Conservation (phyloP, 2,329 filamentous ascomycete species). For the Ceratocystis cubensis region DNA sequence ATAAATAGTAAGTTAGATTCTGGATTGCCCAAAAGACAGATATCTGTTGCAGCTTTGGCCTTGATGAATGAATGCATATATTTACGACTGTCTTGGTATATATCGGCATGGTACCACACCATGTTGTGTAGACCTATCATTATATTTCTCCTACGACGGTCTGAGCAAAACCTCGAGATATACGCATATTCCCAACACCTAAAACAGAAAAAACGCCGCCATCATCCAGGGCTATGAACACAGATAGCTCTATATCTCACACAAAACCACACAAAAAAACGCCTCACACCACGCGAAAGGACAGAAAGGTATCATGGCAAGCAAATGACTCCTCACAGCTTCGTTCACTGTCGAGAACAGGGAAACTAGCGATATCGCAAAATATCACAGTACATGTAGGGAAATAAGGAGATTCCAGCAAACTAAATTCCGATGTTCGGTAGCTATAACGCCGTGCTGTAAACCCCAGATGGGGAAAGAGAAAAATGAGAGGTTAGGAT, state of each 20-base stretch:
- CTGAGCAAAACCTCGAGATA: too few species aligned
- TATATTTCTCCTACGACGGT: too few species aligned
- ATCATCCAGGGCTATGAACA: too few species aligned
- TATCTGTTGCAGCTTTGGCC: neutral
- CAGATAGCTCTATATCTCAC: too few species aligned
- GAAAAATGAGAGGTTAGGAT: neutral
- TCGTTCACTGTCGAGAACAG: neutral
- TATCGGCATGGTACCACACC: neutral
- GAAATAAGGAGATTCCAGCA: neutral
- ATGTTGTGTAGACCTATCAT: neutral
- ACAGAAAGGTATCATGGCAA: neutral
- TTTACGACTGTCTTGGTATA: neutral
- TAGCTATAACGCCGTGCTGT: neutral
- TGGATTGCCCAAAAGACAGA: neutral
- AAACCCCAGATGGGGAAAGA: neutral
- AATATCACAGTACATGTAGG: neutral
- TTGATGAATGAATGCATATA: constrained; percentile 26
- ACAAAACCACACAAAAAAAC: neutral
- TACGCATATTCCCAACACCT: too few species aligned
- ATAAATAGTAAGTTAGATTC: neutral
- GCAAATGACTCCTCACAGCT: neutral
- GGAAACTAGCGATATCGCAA: neutral
- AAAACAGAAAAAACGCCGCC: too few species aligned
- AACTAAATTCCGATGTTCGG: neutral
- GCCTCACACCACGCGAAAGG: neutral